phyloP scores from a whole-genome alignment of 352 stramenopile genomes.

The Pythium oligandrum region DNA sequence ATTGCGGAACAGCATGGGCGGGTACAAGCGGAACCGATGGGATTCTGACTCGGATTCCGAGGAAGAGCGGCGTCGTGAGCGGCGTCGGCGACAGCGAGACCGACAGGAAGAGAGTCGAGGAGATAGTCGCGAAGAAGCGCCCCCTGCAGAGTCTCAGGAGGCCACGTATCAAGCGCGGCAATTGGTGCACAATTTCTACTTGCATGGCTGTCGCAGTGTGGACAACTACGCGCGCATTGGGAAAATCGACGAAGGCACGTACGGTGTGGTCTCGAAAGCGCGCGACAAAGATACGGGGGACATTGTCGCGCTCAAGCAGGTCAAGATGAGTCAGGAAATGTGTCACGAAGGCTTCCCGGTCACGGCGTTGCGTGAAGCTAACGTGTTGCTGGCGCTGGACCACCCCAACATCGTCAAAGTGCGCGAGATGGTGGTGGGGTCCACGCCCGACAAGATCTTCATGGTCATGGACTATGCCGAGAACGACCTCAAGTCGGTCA shows the following conservation, averaged over 20 bases:
- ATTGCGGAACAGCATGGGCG: constrained; percentile 6
- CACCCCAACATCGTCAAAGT: constrained; percentile 87
- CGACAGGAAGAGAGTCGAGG: constrained; percentile 1
- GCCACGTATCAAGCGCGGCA: background rate
- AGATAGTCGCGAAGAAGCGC: background rate
- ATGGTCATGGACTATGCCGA: constrained; percentile 91
- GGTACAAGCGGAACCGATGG: constrained; percentile 59
- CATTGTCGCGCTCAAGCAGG: constrained; percentile 93
- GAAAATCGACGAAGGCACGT: constrained; percentile 95
- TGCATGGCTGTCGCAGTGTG: constrained; percentile 91
- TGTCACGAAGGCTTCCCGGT: constrained; percentile 83
- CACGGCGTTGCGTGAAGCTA: constrained; percentile 82
- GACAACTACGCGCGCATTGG: constrained; percentile 93
- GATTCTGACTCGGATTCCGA: constrained; percentile 47
- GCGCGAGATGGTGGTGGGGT: constrained; percentile 87
- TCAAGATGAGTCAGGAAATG: constrained; percentile 73
- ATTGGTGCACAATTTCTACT: constrained; percentile 62
- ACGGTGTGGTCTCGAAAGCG: constrained; percentile 95
- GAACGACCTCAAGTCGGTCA: constrained; percentile 83
- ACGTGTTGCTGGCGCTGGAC: constrained; percentile 73
- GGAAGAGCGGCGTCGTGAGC: constrained; percentile 9
- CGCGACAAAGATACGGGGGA: constrained; percentile 85
- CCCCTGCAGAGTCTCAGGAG: background rate
- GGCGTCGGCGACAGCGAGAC: constrained; percentile 10
- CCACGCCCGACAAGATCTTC: constrained; percentile 84